Conservation (phyloP, 2,329 filamentous ascomycete species). For the Fusarium nisikadoi region DNA sequence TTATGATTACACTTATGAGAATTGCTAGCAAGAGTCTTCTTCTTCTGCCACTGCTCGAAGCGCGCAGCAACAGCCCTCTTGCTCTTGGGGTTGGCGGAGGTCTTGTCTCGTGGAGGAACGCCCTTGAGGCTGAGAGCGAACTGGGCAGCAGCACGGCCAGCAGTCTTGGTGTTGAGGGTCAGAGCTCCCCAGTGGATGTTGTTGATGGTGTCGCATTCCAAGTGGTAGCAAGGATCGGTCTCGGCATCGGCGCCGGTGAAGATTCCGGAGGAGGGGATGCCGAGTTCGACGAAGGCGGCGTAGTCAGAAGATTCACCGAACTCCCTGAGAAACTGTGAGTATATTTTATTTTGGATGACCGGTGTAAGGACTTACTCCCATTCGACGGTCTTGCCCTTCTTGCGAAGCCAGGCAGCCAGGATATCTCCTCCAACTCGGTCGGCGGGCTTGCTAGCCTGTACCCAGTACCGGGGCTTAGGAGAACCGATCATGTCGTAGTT, state of each 20-base stretch:
- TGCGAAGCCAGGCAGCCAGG: constrained; percentile 50
- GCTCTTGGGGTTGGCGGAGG: constrained; percentile 43
- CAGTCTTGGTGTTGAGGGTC: constrained; percentile 54
- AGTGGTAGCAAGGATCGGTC: constrained; percentile 53
- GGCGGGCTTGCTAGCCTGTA: constrained; percentile 54
- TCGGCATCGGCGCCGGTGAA: constrained; percentile 53
- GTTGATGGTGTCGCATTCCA: constrained; percentile 52
- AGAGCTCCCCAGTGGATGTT: constrained; percentile 57
- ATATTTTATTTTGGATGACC: fast-evolving
- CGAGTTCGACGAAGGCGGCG: constrained; percentile 53
- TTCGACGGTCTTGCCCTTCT: constrained; percentile 48
- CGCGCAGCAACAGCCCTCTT: constrained; percentile 39
- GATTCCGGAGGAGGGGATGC: constrained; percentile 54
- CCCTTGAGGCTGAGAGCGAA: constrained; percentile 52
- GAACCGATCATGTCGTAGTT: constrained; percentile 78
- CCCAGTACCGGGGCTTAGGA: constrained; percentile 51
- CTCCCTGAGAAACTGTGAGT: constrained; percentile 35
- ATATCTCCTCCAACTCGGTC: constrained; percentile 51
- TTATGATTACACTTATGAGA: constrained; percentile 44
- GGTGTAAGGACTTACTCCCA: constrained; percentile 42
- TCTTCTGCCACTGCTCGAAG: constrained; percentile 42
- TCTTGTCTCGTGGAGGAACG: constrained; percentile 48
- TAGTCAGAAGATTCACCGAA: constrained; percentile 55
- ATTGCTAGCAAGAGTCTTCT: constrained; percentile 42
- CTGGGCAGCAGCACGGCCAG: constrained; percentile 61